Conservation (phyloP, 306 rosid species). For the Lathyrus tuberosus region DNA sequence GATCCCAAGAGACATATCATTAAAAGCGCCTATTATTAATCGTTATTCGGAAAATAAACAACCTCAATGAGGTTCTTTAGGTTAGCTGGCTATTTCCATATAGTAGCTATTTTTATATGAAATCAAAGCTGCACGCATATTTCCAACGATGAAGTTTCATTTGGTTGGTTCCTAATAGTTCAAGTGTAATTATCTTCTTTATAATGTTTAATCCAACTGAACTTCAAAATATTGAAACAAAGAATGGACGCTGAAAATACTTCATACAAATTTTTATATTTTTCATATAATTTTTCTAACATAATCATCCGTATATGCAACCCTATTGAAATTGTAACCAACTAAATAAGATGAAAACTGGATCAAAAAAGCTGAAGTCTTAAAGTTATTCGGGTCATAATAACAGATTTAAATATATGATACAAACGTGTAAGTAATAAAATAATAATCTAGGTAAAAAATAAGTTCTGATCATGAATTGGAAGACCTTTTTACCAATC, state of each 20-base stretch:
- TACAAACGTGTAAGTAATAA: not conserved
- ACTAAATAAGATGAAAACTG: no score
- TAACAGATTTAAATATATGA: not conserved
- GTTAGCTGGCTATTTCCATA: not conserved
- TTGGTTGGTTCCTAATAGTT: not conserved
- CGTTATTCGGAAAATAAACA: not conserved
- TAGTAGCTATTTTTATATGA: not conserved
- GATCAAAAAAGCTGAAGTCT: no score
- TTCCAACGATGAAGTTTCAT: not conserved
- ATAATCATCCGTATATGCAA: no score
- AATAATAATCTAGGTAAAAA: not conserved
- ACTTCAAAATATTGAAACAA: not conserved
- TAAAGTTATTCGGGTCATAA: not conserved
- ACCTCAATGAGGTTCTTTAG: constrained; percentile 1
- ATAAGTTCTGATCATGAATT: no score
- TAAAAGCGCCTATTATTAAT: not conserved
- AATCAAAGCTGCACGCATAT: not conserved
- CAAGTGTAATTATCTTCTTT: not conserved
- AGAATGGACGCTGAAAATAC: not conserved
- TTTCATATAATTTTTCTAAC: no score
- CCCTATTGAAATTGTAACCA: no score
- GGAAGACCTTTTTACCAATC: no score
- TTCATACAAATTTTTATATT: not conserved
- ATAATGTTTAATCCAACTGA: not conserved
- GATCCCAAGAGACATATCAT: not conserved